Evolutionary conservation across 805 yeast species (phyloP), one percentile per base, ranked within the genome.

Genomic region (Ogataea naganishii): DNA sequence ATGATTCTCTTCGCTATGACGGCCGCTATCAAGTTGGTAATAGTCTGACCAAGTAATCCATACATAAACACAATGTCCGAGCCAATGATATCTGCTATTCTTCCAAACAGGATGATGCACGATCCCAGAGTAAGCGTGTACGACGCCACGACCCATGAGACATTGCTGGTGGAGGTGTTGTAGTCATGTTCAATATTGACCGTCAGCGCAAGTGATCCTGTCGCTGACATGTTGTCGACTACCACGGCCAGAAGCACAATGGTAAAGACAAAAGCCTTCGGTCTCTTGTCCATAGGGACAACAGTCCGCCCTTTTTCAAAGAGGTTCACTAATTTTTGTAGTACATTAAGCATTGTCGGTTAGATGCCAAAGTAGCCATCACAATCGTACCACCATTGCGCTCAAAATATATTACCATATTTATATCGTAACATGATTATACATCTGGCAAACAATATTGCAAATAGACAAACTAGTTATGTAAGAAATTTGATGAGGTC

Each of bases 41-140:
- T n/a, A n/a, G n/a, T n/a, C n/a, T n/a, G n/a, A n/a, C n/a, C n/a
- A n/a, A n/a, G n/a, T n/a, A n/a, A n/a, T n/a, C n/a, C n/a, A n/a
- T n/a, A n/a, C n/a, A n/a, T n/a, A n/a, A 51, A 60, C 4, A 59
- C 43, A 14, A 32, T 35, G 17, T 60, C 49, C 6, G 58, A 56
- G 10, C 72, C 71, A 2, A 62, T 18, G 7, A 62, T 49, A 41
- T 65, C 72, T 5, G 59, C 59, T 2, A 64, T 20, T 31, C 63
- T 60, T 14, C 72, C 71, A 29, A 57, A 47, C 3, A 62, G 26
- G 20, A 65, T 52, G 21, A 65, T 65, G 37, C 64, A 64, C 1
- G 68, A 51, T 7, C 68, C 68, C 15, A 65, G 40, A 0, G 71
- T 63, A 11, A 66, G 39, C 1, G 69, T 59, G 43, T 65, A 66